phyloP scores from a whole-genome alignment of 75 land plant genomes.

The Selaginella moellendorffii region DNA sequence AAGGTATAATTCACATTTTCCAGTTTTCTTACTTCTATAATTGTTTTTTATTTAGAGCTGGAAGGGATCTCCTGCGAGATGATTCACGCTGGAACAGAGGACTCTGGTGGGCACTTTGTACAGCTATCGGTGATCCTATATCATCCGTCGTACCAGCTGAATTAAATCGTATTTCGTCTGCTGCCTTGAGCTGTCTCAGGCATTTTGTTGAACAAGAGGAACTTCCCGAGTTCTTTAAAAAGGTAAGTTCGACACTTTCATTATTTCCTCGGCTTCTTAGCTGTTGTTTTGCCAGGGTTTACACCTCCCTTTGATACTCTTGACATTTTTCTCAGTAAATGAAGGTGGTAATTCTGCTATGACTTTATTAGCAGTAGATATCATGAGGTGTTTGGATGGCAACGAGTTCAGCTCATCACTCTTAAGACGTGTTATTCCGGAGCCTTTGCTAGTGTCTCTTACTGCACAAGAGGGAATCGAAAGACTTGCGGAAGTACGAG shows the following conservation, averaged over 20 bases:
- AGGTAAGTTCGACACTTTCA: neutral
- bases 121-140: slow-evolving; percentile 34
- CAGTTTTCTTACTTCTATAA: neutral
- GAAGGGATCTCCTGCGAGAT: slow-evolving; percentile 20
- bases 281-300: slow-evolving; percentile 31
- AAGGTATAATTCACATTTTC: slow-evolving; percentile 15
- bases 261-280: neutral
- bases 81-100: slow-evolving; percentile 35
- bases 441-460: slow-evolving; percentile 22
- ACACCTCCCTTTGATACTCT: slow-evolving; percentile 28
- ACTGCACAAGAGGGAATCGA: slow-evolving; percentile 26
- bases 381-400: neutral
- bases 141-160: slow-evolving; percentile 26
- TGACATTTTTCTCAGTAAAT: slow-evolving; percentile 28
- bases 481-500: slow-evolving; percentile 22
- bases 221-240: neutral
- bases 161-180: slow-evolving; percentile 32
- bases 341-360: too few relatives aligned
- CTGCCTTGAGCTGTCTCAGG: slow-evolving; percentile 35
- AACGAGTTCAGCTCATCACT: neutral
- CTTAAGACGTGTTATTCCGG: slow-evolving; percentile 15
- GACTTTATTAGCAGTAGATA: too few relatives aligned
- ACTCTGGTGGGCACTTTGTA: slow-evolving; percentile 36
- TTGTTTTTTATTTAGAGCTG: too few relatives aligned
- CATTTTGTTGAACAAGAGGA: slow-evolving; percentile 24